These are phyloP conservation scores for Nitzschia palea DNA, from an alignment of 108 stramenopile genomes.

Conservation along the genomic window DNA sequence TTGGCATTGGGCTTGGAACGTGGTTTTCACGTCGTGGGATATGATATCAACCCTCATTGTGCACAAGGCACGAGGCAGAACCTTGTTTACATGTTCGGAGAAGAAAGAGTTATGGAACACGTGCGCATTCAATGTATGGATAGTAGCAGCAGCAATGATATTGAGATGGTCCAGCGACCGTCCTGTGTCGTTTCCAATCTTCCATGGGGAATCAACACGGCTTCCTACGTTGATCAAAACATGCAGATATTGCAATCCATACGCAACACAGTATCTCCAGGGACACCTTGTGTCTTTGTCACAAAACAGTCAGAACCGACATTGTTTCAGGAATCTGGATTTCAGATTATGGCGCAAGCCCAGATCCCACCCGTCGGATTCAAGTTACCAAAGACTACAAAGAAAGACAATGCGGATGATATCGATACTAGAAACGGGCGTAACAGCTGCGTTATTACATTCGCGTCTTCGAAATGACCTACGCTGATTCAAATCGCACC, in stretches of 20 bases:
- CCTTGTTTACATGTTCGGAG: slow-evolving; percentile 40
- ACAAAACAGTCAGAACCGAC: slow-evolving; percentile 4
- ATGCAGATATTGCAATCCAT: slow-evolving; percentile 20
- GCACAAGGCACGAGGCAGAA: slow-evolving; percentile 48
- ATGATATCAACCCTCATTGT: slow-evolving; percentile 59
- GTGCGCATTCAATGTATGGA: not conserved
- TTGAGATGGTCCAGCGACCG: not conserved
- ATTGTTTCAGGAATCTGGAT: slow-evolving; percentile 17
- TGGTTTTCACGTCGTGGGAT: slow-evolving; percentile 45
- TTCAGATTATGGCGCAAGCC: slow-evolving; percentile 25
- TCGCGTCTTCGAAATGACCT: not conserved
- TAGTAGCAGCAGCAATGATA: slow-evolving; percentile 4
- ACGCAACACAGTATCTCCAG: not conserved
- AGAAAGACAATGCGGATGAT: slow-evolving; percentile 18
- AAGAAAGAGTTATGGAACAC: not conserved
- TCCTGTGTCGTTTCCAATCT: slow-evolving; percentile 60
- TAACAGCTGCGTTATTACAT: slow-evolving; percentile 27
- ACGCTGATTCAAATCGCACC: not conserved
- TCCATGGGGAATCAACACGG: slow-evolving; percentile 54
- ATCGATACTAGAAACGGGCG: not conserved
- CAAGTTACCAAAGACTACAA: slow-evolving; percentile 24
- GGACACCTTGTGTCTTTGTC: slow-evolving; percentile 39
- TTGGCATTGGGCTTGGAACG: slow-evolving; percentile 47
- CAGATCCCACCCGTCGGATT: slow-evolving; percentile 34
- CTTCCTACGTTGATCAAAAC: slow-evolving; percentile 26